Base-by-base conservation (phyloP, 371 early-diverging fungal genomes). In the Circinella minor region DNA sequence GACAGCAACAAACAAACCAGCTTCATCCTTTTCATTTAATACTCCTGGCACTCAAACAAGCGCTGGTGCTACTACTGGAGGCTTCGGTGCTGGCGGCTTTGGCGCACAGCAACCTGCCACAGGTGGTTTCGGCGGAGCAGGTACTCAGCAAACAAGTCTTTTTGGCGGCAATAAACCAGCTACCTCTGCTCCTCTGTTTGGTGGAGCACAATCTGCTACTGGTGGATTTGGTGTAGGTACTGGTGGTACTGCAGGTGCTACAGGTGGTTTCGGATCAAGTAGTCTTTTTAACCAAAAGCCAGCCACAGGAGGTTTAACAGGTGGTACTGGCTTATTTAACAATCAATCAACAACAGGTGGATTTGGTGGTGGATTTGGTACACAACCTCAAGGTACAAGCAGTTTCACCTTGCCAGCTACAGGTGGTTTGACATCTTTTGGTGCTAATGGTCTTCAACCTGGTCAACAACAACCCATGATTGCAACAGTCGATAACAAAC, bases 401-500 rank as follows among this genome's bases (percentile, higher is more conserved):
- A 65, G 73, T 60, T 77, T 85, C 71, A 74, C 66, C 38, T 65
- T 83, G 63, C 79, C 87, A 71, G 77, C 80, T 70, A 61, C 67
- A 68, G 75, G 85, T 15, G 87, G 84, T 10, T 55, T 82, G 61
- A 79, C 81, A 9, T 74, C 81, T 1, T 83, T 86, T 55, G 85
- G 86, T 34, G 74, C 79, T 4, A 75, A 55, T 39, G 72, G 72
- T 46, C 68, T 79, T 11, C 82, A 71, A 49, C 81, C 74, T 36
- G 78, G 77, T 17, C 81, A 70, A 36, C 78, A 80, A 67, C 84
- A 76, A 69, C 78, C 79, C 18, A 72, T 95, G 63, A 81, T 87
- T 20, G 94, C 96, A 3, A 84, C 89, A 20, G 90, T 96, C 61
- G 95, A 95, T 66, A 83, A 86, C 59, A 89, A 89, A 65, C 94